phyloP scores from a whole-genome alignment of 768 basidiomycete genomes.

The Xerocomus spinulosus region DNA sequence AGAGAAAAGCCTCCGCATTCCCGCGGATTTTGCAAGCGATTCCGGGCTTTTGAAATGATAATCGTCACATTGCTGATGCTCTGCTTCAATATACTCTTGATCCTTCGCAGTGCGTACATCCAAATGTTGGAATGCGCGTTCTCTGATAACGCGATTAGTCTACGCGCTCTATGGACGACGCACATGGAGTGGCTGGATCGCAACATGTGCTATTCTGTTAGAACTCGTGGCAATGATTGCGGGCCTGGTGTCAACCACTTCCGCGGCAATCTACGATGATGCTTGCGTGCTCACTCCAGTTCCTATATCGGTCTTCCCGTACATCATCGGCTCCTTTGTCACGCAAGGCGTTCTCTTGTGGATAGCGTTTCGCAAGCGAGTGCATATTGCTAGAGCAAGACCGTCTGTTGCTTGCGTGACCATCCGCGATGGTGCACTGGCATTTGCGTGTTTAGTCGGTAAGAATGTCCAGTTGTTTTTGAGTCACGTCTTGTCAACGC shows the following conservation, averaged over 20 bases:
- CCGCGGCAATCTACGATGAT: conserved; percentile 11
- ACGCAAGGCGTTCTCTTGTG: conserved; percentile 18
- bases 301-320: conserved; percentile 3
- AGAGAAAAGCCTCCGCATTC: background rate
- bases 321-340: conserved; percentile 4
- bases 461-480: background rate
- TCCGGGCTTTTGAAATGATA: conserved; percentile 12
- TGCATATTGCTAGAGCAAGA: background rate
- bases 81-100: conserved; percentile 15
- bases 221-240: conserved; percentile 8
- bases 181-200: background rate
- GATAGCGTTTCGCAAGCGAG: conserved; percentile 15
- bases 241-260: background rate
- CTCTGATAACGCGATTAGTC: conserved; percentile 10
- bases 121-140: background rate
- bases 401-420: conserved; percentile 14
- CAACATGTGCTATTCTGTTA: conserved; percentile 2
- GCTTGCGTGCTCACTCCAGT: conserved; percentile 7
- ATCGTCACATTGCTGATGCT: conserved; percentile 11
- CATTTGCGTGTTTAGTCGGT: conserved; percentile 15
- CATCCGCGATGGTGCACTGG: conserved; percentile 20
- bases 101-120: conserved; percentile 20
- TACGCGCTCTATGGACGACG: conserved; percentile 14
- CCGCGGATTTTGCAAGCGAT: conserved; percentile 9
- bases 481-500: background rate